Conservation (phyloP, 2,329 filamentous ascomycete genomes). For the Parastagonospora avenae region DNA sequence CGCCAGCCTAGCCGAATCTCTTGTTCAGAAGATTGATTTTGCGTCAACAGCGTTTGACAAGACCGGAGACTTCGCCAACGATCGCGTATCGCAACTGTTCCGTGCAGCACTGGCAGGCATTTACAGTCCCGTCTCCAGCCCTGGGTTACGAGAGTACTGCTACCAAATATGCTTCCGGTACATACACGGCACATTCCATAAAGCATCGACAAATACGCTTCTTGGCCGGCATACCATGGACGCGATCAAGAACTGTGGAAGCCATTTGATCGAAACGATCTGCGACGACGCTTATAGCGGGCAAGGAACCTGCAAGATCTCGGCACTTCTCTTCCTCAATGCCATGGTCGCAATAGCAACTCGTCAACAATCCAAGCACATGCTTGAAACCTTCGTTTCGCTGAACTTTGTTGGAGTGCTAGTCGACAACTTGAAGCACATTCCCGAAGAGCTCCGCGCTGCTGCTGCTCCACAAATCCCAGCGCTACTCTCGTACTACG, state of each 20-base stretch:
- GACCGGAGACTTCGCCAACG: conserved; percentile 75
- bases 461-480: conserved; percentile 55
- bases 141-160: conserved; percentile 78
- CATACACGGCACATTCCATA: conserved; percentile 68
- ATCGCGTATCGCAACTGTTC: conserved; percentile 91
- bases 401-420: conserved; percentile 91
- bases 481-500: conserved; percentile 63
- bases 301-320: conserved; percentile 79
- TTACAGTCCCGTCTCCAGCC: conserved; percentile 71
- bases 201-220: conserved; percentile 41
- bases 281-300: conserved; percentile 93
- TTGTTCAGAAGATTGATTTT: conserved; percentile 74
- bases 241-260: conserved; percentile 79
- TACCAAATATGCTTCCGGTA: conserved; percentile 93
- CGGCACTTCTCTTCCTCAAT: conserved; percentile 83
- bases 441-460: conserved; percentile 68
- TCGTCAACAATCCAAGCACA: conserved; percentile 71
- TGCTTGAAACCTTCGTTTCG: conserved; percentile 79
- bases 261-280: conserved; percentile 80
- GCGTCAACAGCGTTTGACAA: conserved; percentile 51
- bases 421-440: conserved; percentile 81
- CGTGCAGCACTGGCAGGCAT: conserved; percentile 83
- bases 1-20: conserved; percentile 73
- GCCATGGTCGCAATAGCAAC: conserved; percentile 75
- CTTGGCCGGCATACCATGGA: conserved; percentile 61